Evolutionary conservation across 2,329 filamentous ascomycete species (phyloP).

Genomic region (Epichloe amarillans): DNA sequence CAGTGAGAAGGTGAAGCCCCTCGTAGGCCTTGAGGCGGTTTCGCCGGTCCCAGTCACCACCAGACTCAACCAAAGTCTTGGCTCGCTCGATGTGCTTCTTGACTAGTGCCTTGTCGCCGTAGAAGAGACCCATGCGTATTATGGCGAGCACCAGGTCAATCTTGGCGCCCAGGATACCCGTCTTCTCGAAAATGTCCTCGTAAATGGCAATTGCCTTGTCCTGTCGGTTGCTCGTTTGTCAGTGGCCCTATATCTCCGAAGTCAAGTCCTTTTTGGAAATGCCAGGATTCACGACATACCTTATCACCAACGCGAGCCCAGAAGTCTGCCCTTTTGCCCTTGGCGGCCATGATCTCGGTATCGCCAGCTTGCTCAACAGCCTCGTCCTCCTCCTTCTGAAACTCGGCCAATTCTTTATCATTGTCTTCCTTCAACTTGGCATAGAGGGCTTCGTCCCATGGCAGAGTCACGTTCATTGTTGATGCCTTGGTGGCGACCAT

Average conservation of each 20-base stretch:
- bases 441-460: constrained; percentile 88
- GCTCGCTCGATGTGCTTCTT: constrained; percentile 91
- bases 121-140: constrained; percentile 91
- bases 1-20: constrained; percentile 81
- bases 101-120: constrained; percentile 80
- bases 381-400: constrained; percentile 83
- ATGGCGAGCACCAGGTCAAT: constrained; percentile 95
- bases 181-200: constrained; percentile 92
- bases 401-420: constrained; percentile 59
- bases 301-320: constrained; percentile 95
- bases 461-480: constrained; percentile 51
- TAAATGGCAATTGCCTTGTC: constrained; percentile 89
- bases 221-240: constrained; percentile 29
- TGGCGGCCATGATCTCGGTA: constrained; percentile 83
- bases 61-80: constrained; percentile 79
- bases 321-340: constrained; percentile 91
- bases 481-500: constrained; percentile 62
- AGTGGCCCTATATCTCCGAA: background rate
- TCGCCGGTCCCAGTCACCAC: constrained; percentile 95
- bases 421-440: constrained; percentile 64
- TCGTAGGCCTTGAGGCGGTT: constrained; percentile 99
- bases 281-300: constrained; percentile 33
- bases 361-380: constrained; percentile 93
- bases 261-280: background rate
- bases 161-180: constrained; percentile 89